A percentile compares a stretch with the other conserved stretches of the same genome.
These are phyloP conservation scores for Syzygium syzygioides DNA, from an alignment of 441 rosid genomes.

Conservation along the genomic window DNA sequence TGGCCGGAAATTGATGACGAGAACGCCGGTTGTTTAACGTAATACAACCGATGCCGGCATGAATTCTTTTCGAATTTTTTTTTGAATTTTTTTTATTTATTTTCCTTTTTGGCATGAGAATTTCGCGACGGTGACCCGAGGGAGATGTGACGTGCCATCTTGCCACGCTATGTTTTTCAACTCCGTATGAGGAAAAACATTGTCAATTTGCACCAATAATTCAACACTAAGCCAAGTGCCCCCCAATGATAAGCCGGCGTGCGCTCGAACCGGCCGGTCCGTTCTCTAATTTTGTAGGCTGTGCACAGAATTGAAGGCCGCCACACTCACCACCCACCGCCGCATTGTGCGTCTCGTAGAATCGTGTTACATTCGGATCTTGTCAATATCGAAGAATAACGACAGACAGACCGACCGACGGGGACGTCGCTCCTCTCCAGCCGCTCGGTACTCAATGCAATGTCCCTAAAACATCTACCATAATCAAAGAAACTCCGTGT, in stretches of 20 bases:
- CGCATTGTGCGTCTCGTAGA: fast-evolving
- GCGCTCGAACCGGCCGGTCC: not conserved
- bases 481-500: not conserved
- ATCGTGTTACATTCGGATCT: not conserved
- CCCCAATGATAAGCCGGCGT: not conserved
- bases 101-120: not conserved
- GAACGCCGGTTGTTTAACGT: fast-evolving
- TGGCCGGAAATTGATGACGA: no score
- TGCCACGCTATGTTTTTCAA: not conserved
- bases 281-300: not conserved
- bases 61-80: no score
- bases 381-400: not conserved
- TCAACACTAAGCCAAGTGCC: not conserved
- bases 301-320: not conserved
- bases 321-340: not conserved
- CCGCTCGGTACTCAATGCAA: not conserved
- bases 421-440: fast-evolving
- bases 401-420: fast-evolving
- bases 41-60: fast-evolving
- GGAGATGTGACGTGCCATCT: not conserved
- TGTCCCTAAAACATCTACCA: not conserved
- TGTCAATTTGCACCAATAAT: not conserved
- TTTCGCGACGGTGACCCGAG: not conserved
- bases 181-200: not conserved
- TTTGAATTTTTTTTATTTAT: no score